These are phyloP conservation scores for Jaapia argillacea DNA, from an alignment of 768 basidiomycete genomes.

Conservation along the genomic window DNA sequence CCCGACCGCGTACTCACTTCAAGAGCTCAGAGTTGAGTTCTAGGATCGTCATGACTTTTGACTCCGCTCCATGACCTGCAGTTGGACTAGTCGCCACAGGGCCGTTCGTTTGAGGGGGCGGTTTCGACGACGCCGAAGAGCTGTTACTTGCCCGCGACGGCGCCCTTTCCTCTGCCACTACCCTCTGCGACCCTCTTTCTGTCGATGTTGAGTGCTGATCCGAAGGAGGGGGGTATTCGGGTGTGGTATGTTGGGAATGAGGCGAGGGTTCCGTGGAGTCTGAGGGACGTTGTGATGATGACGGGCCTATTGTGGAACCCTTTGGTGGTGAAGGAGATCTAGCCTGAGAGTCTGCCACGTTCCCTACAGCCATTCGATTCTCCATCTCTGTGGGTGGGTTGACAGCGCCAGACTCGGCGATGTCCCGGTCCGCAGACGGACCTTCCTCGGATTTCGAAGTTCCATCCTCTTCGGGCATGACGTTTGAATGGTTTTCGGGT, in stretches of 20 bases:
- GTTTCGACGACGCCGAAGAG: neutral
- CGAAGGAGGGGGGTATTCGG: neutral
- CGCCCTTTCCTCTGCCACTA: neutral
- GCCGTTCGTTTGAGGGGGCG: neutral
- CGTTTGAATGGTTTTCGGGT: neutral
- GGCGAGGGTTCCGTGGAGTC: neutral
- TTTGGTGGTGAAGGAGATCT: neutral
- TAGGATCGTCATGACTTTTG: slow-evolving; percentile 23
- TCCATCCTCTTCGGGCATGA: neutral
- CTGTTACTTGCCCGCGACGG: neutral
- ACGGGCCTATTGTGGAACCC: neutral
- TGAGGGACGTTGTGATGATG: neutral
- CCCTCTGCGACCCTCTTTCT: neutral
- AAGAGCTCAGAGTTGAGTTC: slow-evolving; percentile 63
- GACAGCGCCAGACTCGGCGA: neutral
- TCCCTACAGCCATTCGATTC: neutral
- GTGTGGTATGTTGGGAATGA: too few species aligned
- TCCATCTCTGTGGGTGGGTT: neutral
- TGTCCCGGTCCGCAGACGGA: neutral
- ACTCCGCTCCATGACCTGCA: neutral
- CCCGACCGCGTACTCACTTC: slow-evolving; percentile 39
- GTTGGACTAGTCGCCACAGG: too few species aligned
- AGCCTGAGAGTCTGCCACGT: neutral
- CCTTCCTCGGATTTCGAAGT: neutral
- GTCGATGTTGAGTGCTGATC: neutral